Evolutionary conservation across 495 filamentous ascomycete species (phyloP).

Genomic region (Aspergillus bridgeri): DNA sequence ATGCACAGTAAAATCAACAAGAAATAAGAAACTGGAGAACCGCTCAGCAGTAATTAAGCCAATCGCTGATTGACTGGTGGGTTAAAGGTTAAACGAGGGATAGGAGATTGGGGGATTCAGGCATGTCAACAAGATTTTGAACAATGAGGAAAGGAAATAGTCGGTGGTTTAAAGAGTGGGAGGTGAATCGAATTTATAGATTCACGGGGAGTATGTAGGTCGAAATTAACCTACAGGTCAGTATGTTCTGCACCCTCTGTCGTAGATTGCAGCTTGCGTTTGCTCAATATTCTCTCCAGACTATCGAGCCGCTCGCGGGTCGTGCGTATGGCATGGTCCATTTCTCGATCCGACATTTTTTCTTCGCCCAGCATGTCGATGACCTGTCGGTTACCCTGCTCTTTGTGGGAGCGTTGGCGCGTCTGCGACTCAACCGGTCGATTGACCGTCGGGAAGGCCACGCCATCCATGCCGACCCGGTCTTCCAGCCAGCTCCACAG

Average conservation of each 20-base stretch:
- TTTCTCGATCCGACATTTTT: conserved; percentile 73
- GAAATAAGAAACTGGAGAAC: conserved; percentile 13
- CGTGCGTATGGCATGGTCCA: conserved; percentile 78
- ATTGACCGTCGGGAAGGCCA: conserved; percentile 42
- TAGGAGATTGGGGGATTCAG: background rate
- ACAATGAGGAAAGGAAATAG: background rate
- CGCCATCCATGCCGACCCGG: conserved; percentile 69
- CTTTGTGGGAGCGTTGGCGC: conserved; percentile 18
- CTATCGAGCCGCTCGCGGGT: conserved; percentile 78
- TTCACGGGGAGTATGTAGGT: background rate
- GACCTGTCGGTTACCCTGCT: conserved; percentile 32
- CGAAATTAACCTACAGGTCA: conserved; percentile 9
- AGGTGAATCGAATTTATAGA: background rate
- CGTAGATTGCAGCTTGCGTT: conserved; percentile 39
- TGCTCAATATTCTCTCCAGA: conserved; percentile 67
- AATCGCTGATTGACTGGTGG: conserved; percentile 9
- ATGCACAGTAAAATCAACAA: conserved; percentile 1
- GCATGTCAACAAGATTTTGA: background rate
- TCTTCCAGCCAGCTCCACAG: conserved; percentile 97
- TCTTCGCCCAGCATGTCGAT: conserved; percentile 56
- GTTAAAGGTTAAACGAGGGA: background rate
- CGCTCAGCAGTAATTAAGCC: conserved; percentile 1
- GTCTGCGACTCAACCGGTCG: conserved; percentile 23
- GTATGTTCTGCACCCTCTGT: conserved; percentile 5
- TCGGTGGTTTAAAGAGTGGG: background rate